Conservation (phyloP, 148 eudicot genomes). For the Spergularia marina region DNA sequence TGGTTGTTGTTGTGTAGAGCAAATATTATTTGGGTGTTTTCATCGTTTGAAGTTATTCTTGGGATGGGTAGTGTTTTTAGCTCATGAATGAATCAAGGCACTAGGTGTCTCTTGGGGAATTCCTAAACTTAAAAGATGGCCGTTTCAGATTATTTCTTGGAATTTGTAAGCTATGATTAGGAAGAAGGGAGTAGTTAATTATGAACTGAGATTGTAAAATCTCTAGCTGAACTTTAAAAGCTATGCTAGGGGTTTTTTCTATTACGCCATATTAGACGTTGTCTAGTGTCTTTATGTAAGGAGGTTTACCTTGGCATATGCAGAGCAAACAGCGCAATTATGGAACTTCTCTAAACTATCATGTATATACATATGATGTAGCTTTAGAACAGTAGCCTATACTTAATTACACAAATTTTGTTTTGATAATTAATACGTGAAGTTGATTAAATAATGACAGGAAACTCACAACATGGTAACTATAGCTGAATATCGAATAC, state of each 20-base stretch:
- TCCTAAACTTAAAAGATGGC: too few species aligned
- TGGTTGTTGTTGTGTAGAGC: too few species aligned
- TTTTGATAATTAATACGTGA: not conserved
- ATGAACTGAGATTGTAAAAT: not conserved
- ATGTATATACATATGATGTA: not conserved
- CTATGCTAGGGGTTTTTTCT: too few species aligned
- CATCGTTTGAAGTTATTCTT: too few species aligned
- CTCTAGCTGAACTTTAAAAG: not conserved
- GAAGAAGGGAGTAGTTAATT: not conserved
- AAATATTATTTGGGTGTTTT: too few species aligned
- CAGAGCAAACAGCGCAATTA: too few species aligned
- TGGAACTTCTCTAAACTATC: not conserved
- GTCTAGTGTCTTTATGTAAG: too few species aligned
- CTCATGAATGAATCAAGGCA: not conserved
- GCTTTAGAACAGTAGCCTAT: not conserved
- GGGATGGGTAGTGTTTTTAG: too few species aligned
- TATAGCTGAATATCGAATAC: conserved; percentile 75
- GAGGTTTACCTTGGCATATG: too few species aligned
- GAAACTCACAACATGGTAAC: conserved; percentile 74
- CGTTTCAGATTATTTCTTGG: too few species aligned
- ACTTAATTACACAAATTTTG: not conserved
- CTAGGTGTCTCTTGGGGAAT: not conserved
- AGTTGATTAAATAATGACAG: conserved; percentile 34
- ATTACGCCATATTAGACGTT: too few species aligned
- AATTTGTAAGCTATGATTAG: too few species aligned